phyloP scores from a whole-genome alignment of 2,329 filamentous ascomycete species.

The Pseudogymnoascus sp. region DNA sequence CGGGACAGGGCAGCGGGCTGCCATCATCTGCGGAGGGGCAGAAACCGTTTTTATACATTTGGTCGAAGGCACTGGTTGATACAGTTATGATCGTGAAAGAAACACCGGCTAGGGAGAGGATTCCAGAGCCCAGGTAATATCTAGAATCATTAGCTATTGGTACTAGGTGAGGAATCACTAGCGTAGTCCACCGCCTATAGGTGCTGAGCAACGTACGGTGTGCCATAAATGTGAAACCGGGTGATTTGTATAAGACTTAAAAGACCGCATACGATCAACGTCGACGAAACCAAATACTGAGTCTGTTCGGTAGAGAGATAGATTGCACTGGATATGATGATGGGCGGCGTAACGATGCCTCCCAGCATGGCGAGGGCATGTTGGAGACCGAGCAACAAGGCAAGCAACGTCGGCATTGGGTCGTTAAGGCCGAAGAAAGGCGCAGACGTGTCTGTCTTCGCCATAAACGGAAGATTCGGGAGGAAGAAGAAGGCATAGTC shows the following conservation, averaged over 20 bases:
- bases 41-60: conserved; percentile 57
- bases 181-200: too few species aligned
- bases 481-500: conserved; percentile 80
- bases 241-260: conserved; percentile 59
- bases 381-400: conserved; percentile 59
- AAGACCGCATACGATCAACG: conserved; percentile 59
- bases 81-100: conserved; percentile 61
- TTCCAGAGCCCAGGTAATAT: conserved; percentile 53
- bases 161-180: too few species aligned
- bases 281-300: conserved; percentile 60
- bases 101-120: conserved; percentile 60
- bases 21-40: conserved; percentile 50
- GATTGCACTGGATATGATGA: conserved; percentile 52
- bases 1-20: conserved; percentile 51
- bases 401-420: conserved; percentile 58
- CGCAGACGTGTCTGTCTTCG: conserved; percentile 44
- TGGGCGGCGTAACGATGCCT: conserved; percentile 48
- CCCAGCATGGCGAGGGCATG: conserved; percentile 61
- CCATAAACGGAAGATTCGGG: conserved; percentile 70
- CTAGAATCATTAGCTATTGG: not conserved
- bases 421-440: conserved; percentile 66
- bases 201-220: too few species aligned
- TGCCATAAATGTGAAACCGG: conserved; percentile 52
- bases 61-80: conserved; percentile 49
- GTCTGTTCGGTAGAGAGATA: conserved; percentile 46